These are phyloP conservation scores for Furcasterigmium sp. DNA, from an alignment of 2,329 filamentous ascomycete genomes.

Conservation along the genomic window DNA sequence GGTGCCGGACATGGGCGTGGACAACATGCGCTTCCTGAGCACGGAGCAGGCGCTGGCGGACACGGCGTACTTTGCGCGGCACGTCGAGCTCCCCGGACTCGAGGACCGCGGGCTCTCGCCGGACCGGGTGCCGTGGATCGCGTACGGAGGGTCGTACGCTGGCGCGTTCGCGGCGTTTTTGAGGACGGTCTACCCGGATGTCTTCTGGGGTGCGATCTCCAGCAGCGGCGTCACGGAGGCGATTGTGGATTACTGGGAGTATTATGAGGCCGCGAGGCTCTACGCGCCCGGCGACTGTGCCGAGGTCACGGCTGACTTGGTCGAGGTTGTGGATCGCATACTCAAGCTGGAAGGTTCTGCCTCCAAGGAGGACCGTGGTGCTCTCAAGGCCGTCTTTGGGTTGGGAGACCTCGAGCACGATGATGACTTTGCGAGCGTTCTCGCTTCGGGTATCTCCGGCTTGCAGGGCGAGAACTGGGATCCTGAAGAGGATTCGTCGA, in stretches of 20 bases:
- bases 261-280: slow-evolving; percentile 45
- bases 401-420: slow-evolving; percentile 36
- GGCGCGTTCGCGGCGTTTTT: slow-evolving; percentile 75
- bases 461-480: slow-evolving; percentile 51
- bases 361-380: background rate
- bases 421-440: slow-evolving; percentile 39
- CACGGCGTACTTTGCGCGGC: slow-evolving; percentile 71
- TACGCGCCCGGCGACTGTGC: slow-evolving; percentile 58
- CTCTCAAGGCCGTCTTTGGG: slow-evolving; percentile 37
- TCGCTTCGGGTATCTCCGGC: slow-evolving; percentile 33
- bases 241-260: slow-evolving; percentile 71
- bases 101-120: slow-evolving; percentile 63
- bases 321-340: slow-evolving; percentile 39
- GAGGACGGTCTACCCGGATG: slow-evolving; percentile 69
- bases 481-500: slow-evolving; percentile 32
- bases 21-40: slow-evolving; percentile 74
- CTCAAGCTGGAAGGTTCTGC: background rate
- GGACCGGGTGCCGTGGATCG: slow-evolving; percentile 62
- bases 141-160: slow-evolving; percentile 81
- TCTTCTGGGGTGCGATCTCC: slow-evolving; percentile 74
- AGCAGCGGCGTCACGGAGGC: slow-evolving; percentile 76
- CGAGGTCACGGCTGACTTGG: slow-evolving; percentile 52
- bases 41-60: slow-evolving; percentile 82
- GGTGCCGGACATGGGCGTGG: slow-evolving; percentile 55
- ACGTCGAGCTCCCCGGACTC: slow-evolving; percentile 66